Conservation (phyloP, 2,329 filamentous ascomycete genomes). For the Zymoseptoria pseudotritici region DNA sequence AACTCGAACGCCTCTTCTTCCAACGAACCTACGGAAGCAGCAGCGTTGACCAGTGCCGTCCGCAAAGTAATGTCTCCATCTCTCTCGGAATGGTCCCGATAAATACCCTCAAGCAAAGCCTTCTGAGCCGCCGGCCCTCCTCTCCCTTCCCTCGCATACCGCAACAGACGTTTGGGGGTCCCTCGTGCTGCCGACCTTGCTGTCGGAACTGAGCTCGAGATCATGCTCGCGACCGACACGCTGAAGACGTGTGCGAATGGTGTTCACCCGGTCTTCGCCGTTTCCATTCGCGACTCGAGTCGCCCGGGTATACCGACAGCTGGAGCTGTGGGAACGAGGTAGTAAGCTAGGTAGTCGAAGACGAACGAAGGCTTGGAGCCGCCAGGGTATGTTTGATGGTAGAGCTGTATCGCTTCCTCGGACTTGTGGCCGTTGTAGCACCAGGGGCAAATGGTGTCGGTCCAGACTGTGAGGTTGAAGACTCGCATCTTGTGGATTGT, state of each 20-base stretch:
- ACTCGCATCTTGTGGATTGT: slow-evolving; percentile 3
- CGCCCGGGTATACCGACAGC: slow-evolving; percentile 3
- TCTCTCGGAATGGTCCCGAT: slow-evolving; percentile 27
- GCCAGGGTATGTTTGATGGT: slow-evolving; percentile 35
- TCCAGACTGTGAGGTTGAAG: slow-evolving; percentile 18
- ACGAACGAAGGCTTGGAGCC: slow-evolving; percentile 31
- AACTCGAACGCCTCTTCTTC: too few species aligned
- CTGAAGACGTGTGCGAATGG: slow-evolving; percentile 23
- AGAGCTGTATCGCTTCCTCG: slow-evolving; percentile 33
- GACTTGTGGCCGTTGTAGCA: slow-evolving; percentile 36
- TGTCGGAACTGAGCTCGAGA: slow-evolving; percentile 30
- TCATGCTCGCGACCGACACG: slow-evolving; percentile 28
- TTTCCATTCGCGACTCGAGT: slow-evolving; percentile 15
- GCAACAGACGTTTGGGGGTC: slow-evolving; percentile 31
- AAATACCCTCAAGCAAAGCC: slow-evolving; percentile 23
- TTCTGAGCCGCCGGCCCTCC: slow-evolving; percentile 9
- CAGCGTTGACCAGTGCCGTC: too few species aligned
- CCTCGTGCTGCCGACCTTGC: slow-evolving; percentile 30
- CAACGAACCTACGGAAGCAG: too few species aligned
- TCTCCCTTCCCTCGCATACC: slow-evolving; percentile 15
- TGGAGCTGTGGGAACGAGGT: slow-evolving; percentile 26
- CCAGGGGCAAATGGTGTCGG: slow-evolving; percentile 21
- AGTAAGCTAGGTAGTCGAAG: slow-evolving; percentile 35
- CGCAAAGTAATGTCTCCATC: slow-evolving; percentile 7
- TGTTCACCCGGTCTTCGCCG: slow-evolving; percentile 19